Evolutionary conservation across 331 rosid genomes (phyloP).

Genomic region (Cydonia oblonga): DNA sequence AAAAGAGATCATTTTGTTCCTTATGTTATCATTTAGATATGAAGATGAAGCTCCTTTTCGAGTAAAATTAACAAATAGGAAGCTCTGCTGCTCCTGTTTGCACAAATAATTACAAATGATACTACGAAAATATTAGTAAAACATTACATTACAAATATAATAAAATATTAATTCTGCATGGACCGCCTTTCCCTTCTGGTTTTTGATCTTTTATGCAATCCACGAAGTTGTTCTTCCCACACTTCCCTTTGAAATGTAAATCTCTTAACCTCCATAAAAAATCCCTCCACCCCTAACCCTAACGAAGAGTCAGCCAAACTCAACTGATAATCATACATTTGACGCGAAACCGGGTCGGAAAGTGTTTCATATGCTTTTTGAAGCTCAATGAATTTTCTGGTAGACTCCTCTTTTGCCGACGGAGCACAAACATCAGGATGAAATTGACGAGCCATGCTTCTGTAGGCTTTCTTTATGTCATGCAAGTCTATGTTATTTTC

Average conservation of each 20-base stretch:
- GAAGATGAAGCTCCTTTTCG: too few species aligned
- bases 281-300: background rate
- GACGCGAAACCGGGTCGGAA: constrained; percentile 21
- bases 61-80: too few species aligned
- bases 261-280: background rate
- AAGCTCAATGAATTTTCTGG: constrained; percentile 24
- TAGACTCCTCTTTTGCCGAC: constrained; percentile 18
- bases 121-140: background rate
- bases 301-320: background rate
- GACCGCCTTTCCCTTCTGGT: constrained; percentile 1
- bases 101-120: background rate
- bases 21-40: too few species aligned
- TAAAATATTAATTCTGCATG: background rate
- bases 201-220: constrained; percentile 15
- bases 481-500: constrained; percentile 10
- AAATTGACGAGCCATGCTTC: constrained; percentile 20
- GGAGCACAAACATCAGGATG: constrained; percentile 24
- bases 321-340: constrained; percentile 20
- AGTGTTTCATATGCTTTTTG: constrained; percentile 26
- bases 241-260: constrained; percentile 10
- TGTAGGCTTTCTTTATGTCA: constrained; percentile 25
- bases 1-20: too few species aligned
- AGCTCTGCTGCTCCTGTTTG: too few species aligned
- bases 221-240: constrained; percentile 25
- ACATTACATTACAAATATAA: too few species aligned